A percentile compares a stretch with the other conserved stretches of the same genome.
Evolutionary conservation across 2,329 filamentous ascomycete species (phyloP).

Genomic region (Didymella segeticola): DNA sequence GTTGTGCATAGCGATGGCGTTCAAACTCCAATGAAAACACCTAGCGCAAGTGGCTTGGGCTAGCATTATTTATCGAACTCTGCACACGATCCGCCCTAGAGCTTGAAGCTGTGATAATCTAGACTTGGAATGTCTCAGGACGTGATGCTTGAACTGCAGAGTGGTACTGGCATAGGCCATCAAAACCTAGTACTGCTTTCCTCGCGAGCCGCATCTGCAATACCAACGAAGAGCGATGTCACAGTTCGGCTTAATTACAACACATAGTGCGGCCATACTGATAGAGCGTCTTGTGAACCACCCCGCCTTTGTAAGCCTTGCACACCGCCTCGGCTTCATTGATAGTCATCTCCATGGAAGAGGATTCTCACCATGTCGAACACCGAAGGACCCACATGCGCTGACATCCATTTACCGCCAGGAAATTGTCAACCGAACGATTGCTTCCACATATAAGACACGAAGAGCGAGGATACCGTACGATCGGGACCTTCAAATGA

Average conservation of each 20-base stretch:
- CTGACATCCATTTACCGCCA: not conserved
- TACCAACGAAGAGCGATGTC: not conserved
- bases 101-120: not conserved
- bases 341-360: not conserved
- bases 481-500: not conserved
- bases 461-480: not conserved
- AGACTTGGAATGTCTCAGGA: not conserved
- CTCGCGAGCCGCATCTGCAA: not conserved
- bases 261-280: not conserved
- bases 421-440: not conserved
- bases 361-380: not conserved
- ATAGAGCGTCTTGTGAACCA: not conserved
- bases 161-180: no score
- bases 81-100: not conserved
- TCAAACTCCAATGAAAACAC: not conserved
- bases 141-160: not conserved
- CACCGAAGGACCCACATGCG: slow-evolving; percentile 4
- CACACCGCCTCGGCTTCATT: not conserved
- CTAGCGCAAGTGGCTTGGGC: not conserved
- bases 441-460: not conserved
- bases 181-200: not conserved
- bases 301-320: not conserved
- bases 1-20: slow-evolving; percentile 5
- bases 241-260: not conserved
- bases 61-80: not conserved